A percentile compares a stretch with the other conserved stretches of the same genome.
Evolutionary conservation across 2,329 filamentous ascomycete genomes (phyloP).

Genomic region (Aquanectria penicillioides): DNA sequence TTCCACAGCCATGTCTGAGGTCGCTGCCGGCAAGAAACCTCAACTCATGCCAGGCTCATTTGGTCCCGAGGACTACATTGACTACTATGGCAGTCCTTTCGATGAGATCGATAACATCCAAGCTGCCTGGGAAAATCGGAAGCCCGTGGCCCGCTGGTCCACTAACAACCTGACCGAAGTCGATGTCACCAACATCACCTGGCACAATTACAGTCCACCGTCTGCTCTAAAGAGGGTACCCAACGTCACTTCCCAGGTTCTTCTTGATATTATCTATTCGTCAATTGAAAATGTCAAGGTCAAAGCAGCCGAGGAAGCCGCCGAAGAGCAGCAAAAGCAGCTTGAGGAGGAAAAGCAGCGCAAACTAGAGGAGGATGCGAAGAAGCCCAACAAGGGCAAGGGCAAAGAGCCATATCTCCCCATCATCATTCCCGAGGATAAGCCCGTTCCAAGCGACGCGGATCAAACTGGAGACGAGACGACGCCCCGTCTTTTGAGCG

Average conservation of each 20-base stretch:
- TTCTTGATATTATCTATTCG: conserved; percentile 53
- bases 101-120: conserved; percentile 37
- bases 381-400: conserved; percentile 43
- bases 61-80: conserved; percentile 43
- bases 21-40: conserved; percentile 23
- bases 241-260: conserved; percentile 51
- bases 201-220: conserved; percentile 60
- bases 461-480: not conserved
- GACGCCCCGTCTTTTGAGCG: conserved; percentile 2
- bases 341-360: conserved; percentile 43
- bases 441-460: not conserved
- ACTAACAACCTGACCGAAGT: conserved; percentile 35
- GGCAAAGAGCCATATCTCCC: conserved; percentile 50
- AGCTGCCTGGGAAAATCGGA: conserved; percentile 35
- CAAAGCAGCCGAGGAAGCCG: conserved; percentile 48
- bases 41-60: conserved; percentile 44
- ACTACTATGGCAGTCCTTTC: conserved; percentile 44
- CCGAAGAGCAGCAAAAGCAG: conserved; percentile 42
- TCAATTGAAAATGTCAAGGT: conserved; percentile 58
- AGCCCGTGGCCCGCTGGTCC: conserved; percentile 32
- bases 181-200: conserved; percentile 50
- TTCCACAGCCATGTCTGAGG: conserved; percentile 4
- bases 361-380: conserved; percentile 26
- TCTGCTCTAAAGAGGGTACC: conserved; percentile 50
- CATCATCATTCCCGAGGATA: conserved; percentile 43